Base-by-base conservation (phyloP, 2,329 filamentous ascomycete genomes). In the Metarhizium guizhouense region DNA sequence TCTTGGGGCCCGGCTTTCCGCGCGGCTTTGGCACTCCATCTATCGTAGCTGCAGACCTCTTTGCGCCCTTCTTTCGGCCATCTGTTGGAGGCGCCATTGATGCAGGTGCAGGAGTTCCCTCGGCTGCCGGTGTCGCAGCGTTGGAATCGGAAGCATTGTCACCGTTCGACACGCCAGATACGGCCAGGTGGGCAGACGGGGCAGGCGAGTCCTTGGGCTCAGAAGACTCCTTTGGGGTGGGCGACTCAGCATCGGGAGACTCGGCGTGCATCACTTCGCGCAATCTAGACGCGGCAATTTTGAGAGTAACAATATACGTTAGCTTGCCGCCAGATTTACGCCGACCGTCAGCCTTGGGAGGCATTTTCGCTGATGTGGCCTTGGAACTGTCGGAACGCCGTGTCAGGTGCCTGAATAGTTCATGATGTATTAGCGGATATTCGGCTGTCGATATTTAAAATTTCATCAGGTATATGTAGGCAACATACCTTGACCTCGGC, bases 1-100 rank as follows among this genome's bases (percentile, higher is more conserved):
- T 96, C 82, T 96, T 97, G 0, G 93, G 93, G 6, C 93, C 93
- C 6, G 94, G 93, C 76, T 95, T 95, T 68, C 88, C 88, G 68
- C 89, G 79, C 54, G 85, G 78, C 71, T 88, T 91, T n/a, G 85
- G 77, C 30, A 75, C 67, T 38, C 76, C 78, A 60, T 92, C 88
- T 69, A 74, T 71, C 58, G 73, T 72, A 43, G 82, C 77, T 63
- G 87, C 87, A 25, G 83, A 81, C 61, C 86, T 82, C 70, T 90
- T 87, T 38, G 82, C 76, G 38, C 86, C 85, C 72, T 92, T 92
- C 76, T 89, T 91, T 13, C 78, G 74, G 6, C 78, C 83, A 54
- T 83, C 80, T 49, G 71, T 69, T 40, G 82, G 83, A 51, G 83
- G 83, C 5, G 77, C 81, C 82, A 86, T 85, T 58, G 70, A 69